phyloP scores from a whole-genome alignment of 768 basidiomycete species.

The Phanerochaete sordida region DNA sequence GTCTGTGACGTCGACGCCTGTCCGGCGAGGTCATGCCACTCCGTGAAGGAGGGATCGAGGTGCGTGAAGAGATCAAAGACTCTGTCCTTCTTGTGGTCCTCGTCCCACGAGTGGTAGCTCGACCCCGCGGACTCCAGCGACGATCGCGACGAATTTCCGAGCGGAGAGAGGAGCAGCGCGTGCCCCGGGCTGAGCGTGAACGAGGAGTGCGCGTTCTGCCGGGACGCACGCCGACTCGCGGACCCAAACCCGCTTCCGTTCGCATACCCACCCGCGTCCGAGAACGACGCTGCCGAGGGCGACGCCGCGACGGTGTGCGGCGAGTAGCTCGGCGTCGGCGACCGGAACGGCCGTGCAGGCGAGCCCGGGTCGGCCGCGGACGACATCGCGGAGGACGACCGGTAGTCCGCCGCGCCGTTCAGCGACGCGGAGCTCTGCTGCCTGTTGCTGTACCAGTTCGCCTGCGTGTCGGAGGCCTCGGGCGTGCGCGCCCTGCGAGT shows the following conservation, averaged over 20 bases:
- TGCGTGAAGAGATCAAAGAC: constrained; percentile 52
- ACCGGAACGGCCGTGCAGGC: constrained; percentile 43
- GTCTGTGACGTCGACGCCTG: constrained; percentile 47
- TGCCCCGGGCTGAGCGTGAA: constrained; percentile 38
- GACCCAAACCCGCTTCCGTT: constrained; percentile 25
- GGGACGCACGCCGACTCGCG: constrained; percentile 47
- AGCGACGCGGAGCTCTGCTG: constrained; percentile 19
- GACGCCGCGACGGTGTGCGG: constrained; percentile 56
- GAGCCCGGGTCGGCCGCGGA: constrained; percentile 44
- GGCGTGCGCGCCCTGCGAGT: constrained; percentile 53
- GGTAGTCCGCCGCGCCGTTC: constrained; percentile 21
- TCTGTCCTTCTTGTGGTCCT: constrained; percentile 49
- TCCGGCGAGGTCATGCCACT: constrained; percentile 64
- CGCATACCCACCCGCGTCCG: constrained; percentile 31
- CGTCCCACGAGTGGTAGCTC: constrained; percentile 83
- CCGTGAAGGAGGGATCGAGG: constrained; percentile 42
- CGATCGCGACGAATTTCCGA: constrained; percentile 72
- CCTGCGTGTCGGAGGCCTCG: constrained; percentile 59
- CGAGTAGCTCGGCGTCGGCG: constrained; percentile 48
- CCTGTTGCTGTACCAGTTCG: constrained; percentile 43
- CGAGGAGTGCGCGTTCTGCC: constrained; percentile 38
- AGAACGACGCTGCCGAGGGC: constrained; percentile 48
- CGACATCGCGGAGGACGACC: constrained; percentile 47
- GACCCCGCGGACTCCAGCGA: constrained; percentile 80
- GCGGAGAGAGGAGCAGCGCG: constrained; percentile 63